Evolutionary conservation across 805 yeast species (phyloP).

Genomic region (Lipomyces anomalus): DNA sequence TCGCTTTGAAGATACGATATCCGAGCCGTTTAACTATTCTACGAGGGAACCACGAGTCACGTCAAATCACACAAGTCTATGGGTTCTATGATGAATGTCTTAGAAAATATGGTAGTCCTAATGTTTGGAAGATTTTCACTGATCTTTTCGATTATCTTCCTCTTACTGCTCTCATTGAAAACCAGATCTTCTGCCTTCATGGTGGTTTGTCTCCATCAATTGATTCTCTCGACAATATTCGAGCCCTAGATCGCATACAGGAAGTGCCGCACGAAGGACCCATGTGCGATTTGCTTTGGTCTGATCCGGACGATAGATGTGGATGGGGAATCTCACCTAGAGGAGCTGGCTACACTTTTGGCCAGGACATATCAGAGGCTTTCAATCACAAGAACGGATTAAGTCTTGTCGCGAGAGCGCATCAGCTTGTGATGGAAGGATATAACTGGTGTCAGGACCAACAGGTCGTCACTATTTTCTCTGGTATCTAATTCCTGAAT

Average conservation of each 20-base stretch:
- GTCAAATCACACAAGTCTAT: constrained; percentile 94
- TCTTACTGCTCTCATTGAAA: constrained; percentile 86
- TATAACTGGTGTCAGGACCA: constrained; percentile 85
- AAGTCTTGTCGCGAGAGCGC: constrained; percentile 85
- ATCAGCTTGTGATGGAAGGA: constrained; percentile 97
- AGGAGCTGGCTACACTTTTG: constrained; percentile 98
- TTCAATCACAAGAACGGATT: constrained; percentile 87
- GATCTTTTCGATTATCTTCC: constrained; percentile 91
- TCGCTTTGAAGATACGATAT: constrained; percentile 86
- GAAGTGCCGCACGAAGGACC: constrained; percentile 98
- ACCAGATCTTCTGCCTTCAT: constrained; percentile 84
- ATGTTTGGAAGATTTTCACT: constrained; percentile 88
- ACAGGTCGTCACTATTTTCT: constrained; percentile 91
- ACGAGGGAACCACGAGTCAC: constrained; percentile 91
- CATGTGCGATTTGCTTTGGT: constrained; percentile 94
- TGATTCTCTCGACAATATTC: constrained; percentile 85
- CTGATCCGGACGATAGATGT: constrained; percentile 66
- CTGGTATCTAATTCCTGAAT: constrained; percentile 28
- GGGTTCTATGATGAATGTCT: constrained; percentile 95
- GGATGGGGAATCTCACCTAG: constrained; percentile 98
- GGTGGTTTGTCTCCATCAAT: constrained; percentile 95
- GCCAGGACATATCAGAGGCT: constrained; percentile 89
- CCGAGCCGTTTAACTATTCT: constrained; percentile 87
- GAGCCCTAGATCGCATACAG: constrained; percentile 84
- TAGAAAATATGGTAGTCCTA: constrained; percentile 86